Evolutionary conservation across 106 monocot genomes (phyloP).

Genomic region (Posidonia australis): DNA sequence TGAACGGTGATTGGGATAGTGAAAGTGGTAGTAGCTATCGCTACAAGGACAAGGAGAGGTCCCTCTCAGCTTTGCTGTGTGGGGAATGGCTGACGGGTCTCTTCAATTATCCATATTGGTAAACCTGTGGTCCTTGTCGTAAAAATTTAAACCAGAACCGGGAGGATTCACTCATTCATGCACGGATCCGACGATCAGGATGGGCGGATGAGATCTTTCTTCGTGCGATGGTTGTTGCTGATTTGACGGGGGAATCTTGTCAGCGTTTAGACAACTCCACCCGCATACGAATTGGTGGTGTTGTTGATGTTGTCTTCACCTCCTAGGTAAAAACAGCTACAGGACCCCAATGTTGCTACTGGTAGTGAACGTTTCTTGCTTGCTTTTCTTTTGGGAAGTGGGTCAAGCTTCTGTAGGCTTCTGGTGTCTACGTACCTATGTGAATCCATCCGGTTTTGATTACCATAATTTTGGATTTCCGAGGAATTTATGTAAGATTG

Average conservation of each 20-base stretch:
- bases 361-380: background rate
- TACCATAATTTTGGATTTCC: background rate
- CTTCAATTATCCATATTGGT: background rate
- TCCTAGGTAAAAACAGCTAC: too few relatives aligned
- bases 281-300: too few relatives aligned
- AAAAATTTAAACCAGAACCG: background rate
- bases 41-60: background rate
- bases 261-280: too few relatives aligned
- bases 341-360: too few relatives aligned
- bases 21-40: background rate
- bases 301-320: too few relatives aligned
- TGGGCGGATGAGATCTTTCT: too few relatives aligned
- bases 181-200: too few relatives aligned
- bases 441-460: background rate
- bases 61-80: background rate
- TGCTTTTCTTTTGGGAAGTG: background rate
- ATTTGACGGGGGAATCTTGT: too few relatives aligned
- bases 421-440: background rate
- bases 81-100: background rate
- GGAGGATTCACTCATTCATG: background rate
- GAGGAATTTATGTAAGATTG: background rate
- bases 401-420: background rate
- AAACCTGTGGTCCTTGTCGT: background rate
- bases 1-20: too few relatives aligned
- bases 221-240: too few relatives aligned